Percentiles rank a stretch among this genome's conserved stretches.
Conservation (phyloP, 257 asterid species). For the Capsicum pubescens region DNA sequence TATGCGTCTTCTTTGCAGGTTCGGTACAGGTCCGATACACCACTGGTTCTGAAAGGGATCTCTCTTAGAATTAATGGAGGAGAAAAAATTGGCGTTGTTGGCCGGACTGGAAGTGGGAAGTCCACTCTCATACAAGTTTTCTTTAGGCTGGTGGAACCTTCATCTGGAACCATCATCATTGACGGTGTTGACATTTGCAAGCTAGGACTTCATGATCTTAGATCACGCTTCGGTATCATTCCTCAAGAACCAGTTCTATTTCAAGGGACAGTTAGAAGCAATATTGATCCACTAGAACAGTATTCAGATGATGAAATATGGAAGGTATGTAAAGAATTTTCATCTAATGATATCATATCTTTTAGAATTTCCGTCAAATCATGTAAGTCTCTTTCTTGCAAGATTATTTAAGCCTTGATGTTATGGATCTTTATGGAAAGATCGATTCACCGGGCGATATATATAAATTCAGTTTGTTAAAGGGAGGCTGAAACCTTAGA, state of each 20-base stretch:
- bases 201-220: slow-evolving; percentile 71
- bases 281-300: slow-evolving; percentile 68
- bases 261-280: slow-evolving; percentile 73
- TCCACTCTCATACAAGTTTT: slow-evolving; percentile 73
- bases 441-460: too few species aligned
- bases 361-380: not conserved
- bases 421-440: too few species aligned
- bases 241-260: slow-evolving; percentile 89
- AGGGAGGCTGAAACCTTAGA: too few species aligned
- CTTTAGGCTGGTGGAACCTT: slow-evolving; percentile 78
- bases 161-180: slow-evolving; percentile 57
- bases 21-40: slow-evolving; percentile 65
- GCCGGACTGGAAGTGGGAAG: slow-evolving; percentile 86
- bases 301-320: slow-evolving; percentile 79
- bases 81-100: slow-evolving; percentile 75
- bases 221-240: slow-evolving; percentile 80
- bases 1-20: slow-evolving; percentile 53
- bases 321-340: slow-evolving; percentile 51
- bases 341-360: not conserved
- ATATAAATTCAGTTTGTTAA: too few species aligned
- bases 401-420: too few species aligned
- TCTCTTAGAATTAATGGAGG: slow-evolving; percentile 62
- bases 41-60: slow-evolving; percentile 72
- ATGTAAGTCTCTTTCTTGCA: not conserved
- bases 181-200: slow-evolving; percentile 64